Conservation (phyloP, 495 filamentous ascomycete species). For the Lasiosphaeris hirsuta region DNA sequence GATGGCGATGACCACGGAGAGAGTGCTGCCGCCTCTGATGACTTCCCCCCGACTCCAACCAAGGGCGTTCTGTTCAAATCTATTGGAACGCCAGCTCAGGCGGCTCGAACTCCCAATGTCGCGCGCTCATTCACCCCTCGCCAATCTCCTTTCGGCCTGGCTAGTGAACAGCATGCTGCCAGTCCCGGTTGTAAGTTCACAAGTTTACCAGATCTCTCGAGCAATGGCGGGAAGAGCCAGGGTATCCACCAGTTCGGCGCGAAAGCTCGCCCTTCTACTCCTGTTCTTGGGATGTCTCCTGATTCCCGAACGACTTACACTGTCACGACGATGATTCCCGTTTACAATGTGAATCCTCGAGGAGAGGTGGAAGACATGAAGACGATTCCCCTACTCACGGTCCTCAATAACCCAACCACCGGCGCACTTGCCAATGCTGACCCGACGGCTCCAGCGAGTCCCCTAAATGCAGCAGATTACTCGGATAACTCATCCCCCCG, state of each 20-base stretch:
- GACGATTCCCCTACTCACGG: neutral
- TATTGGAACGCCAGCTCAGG: slow-evolving; percentile 17
- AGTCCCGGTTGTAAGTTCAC: slow-evolving; percentile 43
- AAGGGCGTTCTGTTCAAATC: slow-evolving; percentile 56
- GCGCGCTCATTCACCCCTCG: slow-evolving; percentile 28
- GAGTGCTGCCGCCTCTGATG: slow-evolving; percentile 57
- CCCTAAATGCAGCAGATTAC: slow-evolving; percentile 32
- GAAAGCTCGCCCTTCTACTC: slow-evolving; percentile 18
- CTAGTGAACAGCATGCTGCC: slow-evolving; percentile 15
- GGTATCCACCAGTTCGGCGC: slow-evolving; percentile 16
- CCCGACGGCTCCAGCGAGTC: slow-evolving; percentile 46
- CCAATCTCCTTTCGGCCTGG: slow-evolving; percentile 23
- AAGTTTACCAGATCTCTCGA: slow-evolving; percentile 23
- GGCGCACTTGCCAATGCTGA: slow-evolving; percentile 42
- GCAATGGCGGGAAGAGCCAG: slow-evolving; percentile 19
- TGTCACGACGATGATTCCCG: no score
- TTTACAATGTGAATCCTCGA: no score
- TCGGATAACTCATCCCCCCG: slow-evolving; percentile 61
- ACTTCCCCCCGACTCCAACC: slow-evolving; percentile 88
- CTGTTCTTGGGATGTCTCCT: neutral
- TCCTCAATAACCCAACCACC: slow-evolving; percentile 6
- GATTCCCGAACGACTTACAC: no score
- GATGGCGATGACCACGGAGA: slow-evolving; percentile 65
- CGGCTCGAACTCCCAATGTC: slow-evolving; percentile 24
- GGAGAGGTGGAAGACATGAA: no score